Base-by-base conservation (phyloP, 116 monocot genomes). In the Trichopus zeylanicus region DNA sequence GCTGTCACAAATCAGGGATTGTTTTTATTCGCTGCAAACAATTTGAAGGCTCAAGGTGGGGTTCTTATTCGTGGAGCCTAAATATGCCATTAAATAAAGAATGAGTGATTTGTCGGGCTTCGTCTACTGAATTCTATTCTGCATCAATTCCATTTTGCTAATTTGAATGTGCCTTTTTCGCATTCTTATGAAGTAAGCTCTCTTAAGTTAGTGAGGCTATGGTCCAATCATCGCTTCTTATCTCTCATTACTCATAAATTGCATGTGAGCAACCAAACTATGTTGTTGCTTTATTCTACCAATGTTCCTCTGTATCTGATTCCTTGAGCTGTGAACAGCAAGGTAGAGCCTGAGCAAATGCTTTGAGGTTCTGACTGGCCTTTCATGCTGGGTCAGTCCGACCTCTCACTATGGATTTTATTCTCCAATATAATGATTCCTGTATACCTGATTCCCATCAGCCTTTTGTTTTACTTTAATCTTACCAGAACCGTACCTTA, bases 111-210 rank as follows among this genome's bases (percentile, higher is more conserved):
- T 42, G 42, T 16, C 18, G 42, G n/a, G n/a, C n/a, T 42, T 3
- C 13, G 18, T 42, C 3, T 0, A 42, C 13, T 16, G 42, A 42
- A 42, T 13, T n/a, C 13, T 16, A 42, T 16, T 38, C 4, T 60
- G 25, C 39, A 26, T n/a, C 46, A 46, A 16, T 39, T 60, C 42
- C 24, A 8, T 42, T 60, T 46, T 38, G 3, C 42, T 60, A 22
- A 42, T 22, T 47, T 28, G 42, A 18, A 60, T 42, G 42, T 42
- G 42, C 18, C 42, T 42, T 42, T 42, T 42, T 16, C 4, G 25
- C 31, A 33, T 59, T 34, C 21, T 59, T 59, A 18, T 37, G 35
- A 59, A 23, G 23, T 20, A 59, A 57, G 57, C 57, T 23, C 23
- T n/a, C 22, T 57, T n/a, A n/a, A n/a, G n/a, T n/a, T n/a, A n/a